Conservation (phyloP, 1,139 yeast genomes). For the Candida pseudoviswanathii region DNA sequence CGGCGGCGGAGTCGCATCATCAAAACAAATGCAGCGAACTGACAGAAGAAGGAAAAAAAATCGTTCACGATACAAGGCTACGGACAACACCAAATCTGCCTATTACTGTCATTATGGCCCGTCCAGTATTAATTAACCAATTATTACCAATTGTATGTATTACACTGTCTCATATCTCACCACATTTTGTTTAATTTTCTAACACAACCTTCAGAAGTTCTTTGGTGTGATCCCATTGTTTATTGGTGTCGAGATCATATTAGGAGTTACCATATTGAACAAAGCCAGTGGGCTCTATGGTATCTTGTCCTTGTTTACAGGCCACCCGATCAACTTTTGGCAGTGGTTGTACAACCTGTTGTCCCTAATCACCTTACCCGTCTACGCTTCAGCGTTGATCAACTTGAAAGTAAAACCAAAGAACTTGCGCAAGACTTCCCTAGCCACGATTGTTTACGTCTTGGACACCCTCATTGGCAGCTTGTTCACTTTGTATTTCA, state of each 20-base stretch:
- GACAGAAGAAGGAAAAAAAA: conserved; percentile 1
- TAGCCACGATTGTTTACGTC: conserved; percentile 63
- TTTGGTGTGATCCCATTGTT: conserved; percentile 71
- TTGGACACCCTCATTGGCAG: conserved; percentile 69
- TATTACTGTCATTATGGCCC: conserved; percentile 10
- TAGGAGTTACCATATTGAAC: conserved; percentile 80
- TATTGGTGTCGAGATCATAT: conserved; percentile 81
- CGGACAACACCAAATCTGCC: neutral
- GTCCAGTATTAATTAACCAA: conserved; percentile 19
- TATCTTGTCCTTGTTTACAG: conserved; percentile 80
- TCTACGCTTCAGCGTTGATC: conserved; percentile 63
- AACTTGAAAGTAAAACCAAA: conserved; percentile 34
- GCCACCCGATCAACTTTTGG: conserved; percentile 80
- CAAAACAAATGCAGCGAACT: neutral
- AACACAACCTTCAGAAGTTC: conserved; percentile 41
- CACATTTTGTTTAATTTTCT: neutral
- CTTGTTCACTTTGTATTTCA: conserved; percentile 73
- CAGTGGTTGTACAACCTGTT: conserved; percentile 82
- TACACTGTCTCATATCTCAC: neutral
- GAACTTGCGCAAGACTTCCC: conserved; percentile 50
- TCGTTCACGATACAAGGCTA: neutral
- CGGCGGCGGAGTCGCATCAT: neutral
- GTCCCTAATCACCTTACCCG: conserved; percentile 65
- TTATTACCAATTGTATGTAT: conserved; percentile 31
- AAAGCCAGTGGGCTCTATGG: conserved; percentile 92